These are phyloP conservation scores for Corrigiola litoralis DNA, from an alignment of 179 eudicot species.

Conservation along the genomic window DNA sequence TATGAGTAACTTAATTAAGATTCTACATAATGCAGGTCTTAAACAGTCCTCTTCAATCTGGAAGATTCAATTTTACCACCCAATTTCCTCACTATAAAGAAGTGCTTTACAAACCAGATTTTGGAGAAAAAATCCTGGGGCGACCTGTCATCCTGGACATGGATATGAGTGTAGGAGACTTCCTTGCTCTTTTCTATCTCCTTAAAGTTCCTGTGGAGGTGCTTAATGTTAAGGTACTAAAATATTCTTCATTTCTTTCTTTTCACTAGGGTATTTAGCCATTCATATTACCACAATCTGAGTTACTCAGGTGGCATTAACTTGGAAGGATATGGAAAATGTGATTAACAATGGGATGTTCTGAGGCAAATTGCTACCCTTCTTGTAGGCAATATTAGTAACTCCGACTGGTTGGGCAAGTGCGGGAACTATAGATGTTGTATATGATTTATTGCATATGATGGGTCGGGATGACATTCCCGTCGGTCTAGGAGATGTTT, in stretches of 20 bases:
- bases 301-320: too few relatives aligned
- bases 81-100: constrained; percentile 63
- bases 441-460: constrained; percentile 85
- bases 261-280: too few relatives aligned
- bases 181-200: constrained; percentile 64
- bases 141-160: constrained; percentile 61
- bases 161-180: constrained; percentile 90
- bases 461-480: constrained; percentile 93
- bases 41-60: constrained; percentile 55
- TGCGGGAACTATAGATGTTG: constrained; percentile 71
- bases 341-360: too few relatives aligned
- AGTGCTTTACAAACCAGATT: constrained; percentile 45
- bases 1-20: too few relatives aligned
- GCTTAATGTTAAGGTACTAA: constrained; percentile 54
- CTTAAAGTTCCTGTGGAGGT: constrained; percentile 61
- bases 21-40: constrained; percentile 48
- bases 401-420: constrained; percentile 90
- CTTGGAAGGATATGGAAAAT: too few relatives aligned
- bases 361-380: background rate
- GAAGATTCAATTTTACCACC: constrained; percentile 70
- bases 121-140: constrained; percentile 41
- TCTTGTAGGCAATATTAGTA: constrained; percentile 59
- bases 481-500: constrained; percentile 73
- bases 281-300: too few relatives aligned
- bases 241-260: too few relatives aligned